These are phyloP conservation scores for Pyrenula massariospora DNA, from an alignment of 495 filamentous ascomycete genomes.

Conservation along the genomic window DNA sequence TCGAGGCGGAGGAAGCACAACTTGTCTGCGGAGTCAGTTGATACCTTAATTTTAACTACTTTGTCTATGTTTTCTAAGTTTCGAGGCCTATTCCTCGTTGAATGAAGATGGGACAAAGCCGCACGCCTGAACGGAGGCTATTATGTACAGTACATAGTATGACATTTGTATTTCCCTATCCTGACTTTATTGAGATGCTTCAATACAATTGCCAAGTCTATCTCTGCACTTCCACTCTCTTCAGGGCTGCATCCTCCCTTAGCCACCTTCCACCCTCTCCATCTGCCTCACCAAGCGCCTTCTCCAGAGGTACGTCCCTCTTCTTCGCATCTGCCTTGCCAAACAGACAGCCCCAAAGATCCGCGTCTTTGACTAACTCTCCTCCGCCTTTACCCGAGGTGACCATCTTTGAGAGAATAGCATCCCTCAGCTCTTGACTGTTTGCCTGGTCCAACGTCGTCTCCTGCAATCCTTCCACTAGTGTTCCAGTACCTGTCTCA, in stretches of 20 bases:
- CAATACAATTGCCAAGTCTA: too few relatives aligned
- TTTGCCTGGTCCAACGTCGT: constrained; percentile 68
- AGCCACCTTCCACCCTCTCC: constrained; percentile 31
- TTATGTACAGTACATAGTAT: too few relatives aligned
- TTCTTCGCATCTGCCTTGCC: constrained; percentile 22
- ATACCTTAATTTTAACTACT: too few relatives aligned
- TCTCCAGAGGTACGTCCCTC: constrained; percentile 9
- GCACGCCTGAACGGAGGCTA: too few relatives aligned
- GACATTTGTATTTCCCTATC: too few relatives aligned
- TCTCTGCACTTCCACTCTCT: constrained; percentile 9
- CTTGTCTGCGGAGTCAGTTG: too few relatives aligned
- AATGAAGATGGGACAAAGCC: too few relatives aligned
- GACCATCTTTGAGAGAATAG: constrained; percentile 53
- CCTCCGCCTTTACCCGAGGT: constrained; percentile 59
- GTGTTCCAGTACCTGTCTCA: constrained; percentile 14
- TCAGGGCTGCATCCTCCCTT: constrained; percentile 35
- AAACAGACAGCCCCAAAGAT: constrained; percentile 88
- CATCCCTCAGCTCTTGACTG: constrained; percentile 65
- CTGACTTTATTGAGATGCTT: too few relatives aligned
- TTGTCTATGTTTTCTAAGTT: too few relatives aligned
- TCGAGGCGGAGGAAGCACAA: too few relatives aligned
- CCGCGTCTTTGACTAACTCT: constrained; percentile 66
- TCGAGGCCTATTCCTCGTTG: too few relatives aligned
- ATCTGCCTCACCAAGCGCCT: constrained; percentile 14
- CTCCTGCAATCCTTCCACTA: constrained; percentile 30